Evolutionary conservation across 176 grass and related monocot species (phyloP), one percentile per base, ranked within the genome.

Genomic region (Lolium multiflorum): DNA sequence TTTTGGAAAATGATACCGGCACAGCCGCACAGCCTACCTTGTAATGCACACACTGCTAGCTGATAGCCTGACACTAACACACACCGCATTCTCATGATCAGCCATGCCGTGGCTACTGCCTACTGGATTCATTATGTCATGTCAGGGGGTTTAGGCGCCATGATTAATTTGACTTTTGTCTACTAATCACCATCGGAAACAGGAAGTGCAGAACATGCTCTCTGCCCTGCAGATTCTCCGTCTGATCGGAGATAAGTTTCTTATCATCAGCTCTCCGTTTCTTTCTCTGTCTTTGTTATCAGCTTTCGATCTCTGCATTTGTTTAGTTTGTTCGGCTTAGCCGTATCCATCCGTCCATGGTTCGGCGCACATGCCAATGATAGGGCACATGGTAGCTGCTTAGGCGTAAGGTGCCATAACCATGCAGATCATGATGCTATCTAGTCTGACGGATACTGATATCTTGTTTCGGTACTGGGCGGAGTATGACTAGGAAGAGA

Each of bases 351-450:
- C 52, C 22, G 57, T 83, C 84, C 74, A 65, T 78, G 12, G 35
- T 57, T 87, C 84, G 66, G 79, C 21, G 85, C 68, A 67, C 21
- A 82, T 48, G 47, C 55, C 82, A 81, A 57, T 89, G 76, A 92
- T 86, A 26, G 63, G n/a, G 17, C 84, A 89, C 87, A 89, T 92
- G 80, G 87, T 57, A 74, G 77, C 54, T 81, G 86, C 81, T 84
- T 3, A 50, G 74, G 82, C 69, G 24, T 26, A 48, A 72, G 49
- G 37, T 22, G 8, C 58, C 66, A 22, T 76, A 52, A 78, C 55
- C 54, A 56, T 28, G 81, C 70, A 76, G 58, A 58, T 72, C 25
- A 26, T 80, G 46, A 15, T 68, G 77, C 24, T 89, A 84, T 78
- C 74, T 84, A 11, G 67, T 21, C 17, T 73, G 77, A 35, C 31